phyloP scores from a whole-genome alignment of 257 asterid species.

The Jasminum sambac region DNA sequence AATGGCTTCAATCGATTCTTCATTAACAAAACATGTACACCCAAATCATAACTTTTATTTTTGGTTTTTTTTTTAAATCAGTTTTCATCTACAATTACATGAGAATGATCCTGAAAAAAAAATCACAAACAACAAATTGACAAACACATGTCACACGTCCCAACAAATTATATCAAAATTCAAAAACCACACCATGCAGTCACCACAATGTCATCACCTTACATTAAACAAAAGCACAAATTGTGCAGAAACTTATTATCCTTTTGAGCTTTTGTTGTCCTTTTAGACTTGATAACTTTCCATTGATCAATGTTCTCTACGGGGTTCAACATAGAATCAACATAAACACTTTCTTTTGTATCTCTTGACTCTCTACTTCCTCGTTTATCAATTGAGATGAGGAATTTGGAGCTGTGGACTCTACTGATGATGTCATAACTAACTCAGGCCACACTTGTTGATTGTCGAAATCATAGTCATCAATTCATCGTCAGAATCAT shows the following conservation, averaged over 20 bases:
- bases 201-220: constrained; percentile 11
- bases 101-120: neutral
- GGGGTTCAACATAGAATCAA: constrained; percentile 80
- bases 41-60: too few relatives aligned
- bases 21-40: too few relatives aligned
- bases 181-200: neutral
- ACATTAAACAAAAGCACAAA: constrained; percentile 9
- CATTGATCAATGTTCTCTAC: constrained; percentile 87
- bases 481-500: constrained; percentile 46
- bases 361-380: constrained; percentile 52
- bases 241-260: constrained; percentile 35
- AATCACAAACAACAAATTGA: neutral
- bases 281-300: constrained; percentile 71
- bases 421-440: constrained; percentile 46
- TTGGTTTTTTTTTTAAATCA: too few relatives aligned
- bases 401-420: constrained; percentile 42
- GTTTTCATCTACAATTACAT: neutral
- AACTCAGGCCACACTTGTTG: constrained; percentile 62
- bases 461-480: constrained; percentile 45
- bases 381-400: constrained; percentile 27
- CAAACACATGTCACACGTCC: too few relatives aligned
- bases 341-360: constrained; percentile 52
- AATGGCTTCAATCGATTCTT: too few relatives aligned
- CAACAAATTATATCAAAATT: neutral
- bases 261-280: constrained; percentile 49